Evolutionary conservation across 2,329 filamentous ascomycete species (phyloP).

Genomic region (Dryadomyces quercivorus): DNA sequence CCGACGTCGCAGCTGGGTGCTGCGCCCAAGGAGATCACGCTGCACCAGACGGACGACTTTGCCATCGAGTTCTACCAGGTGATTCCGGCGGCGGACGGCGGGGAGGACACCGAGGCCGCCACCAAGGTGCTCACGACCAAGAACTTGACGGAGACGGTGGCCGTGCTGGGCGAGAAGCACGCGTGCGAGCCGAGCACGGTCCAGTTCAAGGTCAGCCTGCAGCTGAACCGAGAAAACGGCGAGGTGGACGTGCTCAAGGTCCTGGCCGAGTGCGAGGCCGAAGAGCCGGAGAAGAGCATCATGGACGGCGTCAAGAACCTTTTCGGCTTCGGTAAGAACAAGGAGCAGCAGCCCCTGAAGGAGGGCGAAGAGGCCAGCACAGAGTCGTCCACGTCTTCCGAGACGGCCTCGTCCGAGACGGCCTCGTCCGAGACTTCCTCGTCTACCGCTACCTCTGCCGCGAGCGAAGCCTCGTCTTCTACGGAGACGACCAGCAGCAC

Average conservation of each 20-base stretch:
- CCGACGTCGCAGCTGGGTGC: constrained; percentile 62
- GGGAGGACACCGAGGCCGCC: constrained; percentile 40
- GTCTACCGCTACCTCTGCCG: constrained; percentile 6
- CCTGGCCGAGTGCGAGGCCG: constrained; percentile 75
- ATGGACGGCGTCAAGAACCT: constrained; percentile 93
- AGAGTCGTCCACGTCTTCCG: constrained; percentile 12
- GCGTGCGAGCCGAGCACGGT: constrained; percentile 67
- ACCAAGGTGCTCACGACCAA: constrained; percentile 59
- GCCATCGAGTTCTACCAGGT: constrained; percentile 69
- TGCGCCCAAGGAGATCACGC: constrained; percentile 69
- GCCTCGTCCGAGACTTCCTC: not conserved
- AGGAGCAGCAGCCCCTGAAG: constrained; percentile 64
- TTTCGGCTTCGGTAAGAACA: constrained; percentile 76
- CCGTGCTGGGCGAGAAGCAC: constrained; percentile 64
- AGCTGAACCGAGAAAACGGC: constrained; percentile 60
- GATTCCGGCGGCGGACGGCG: constrained; percentile 34
- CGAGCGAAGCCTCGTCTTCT: not conserved
- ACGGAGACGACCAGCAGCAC: not conserved
- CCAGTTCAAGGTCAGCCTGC: constrained; percentile 65
- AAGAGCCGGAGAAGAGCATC: constrained; percentile 59
- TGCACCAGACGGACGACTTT: constrained; percentile 76
- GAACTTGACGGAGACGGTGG: constrained; percentile 78
- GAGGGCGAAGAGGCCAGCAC: constrained; percentile 35
- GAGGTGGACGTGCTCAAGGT: constrained; percentile 68
- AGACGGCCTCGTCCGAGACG: not conserved